These are phyloP conservation scores for Bipolaris cookei DNA, from an alignment of 2,329 filamentous ascomycete genomes.

Conservation along the genomic window DNA sequence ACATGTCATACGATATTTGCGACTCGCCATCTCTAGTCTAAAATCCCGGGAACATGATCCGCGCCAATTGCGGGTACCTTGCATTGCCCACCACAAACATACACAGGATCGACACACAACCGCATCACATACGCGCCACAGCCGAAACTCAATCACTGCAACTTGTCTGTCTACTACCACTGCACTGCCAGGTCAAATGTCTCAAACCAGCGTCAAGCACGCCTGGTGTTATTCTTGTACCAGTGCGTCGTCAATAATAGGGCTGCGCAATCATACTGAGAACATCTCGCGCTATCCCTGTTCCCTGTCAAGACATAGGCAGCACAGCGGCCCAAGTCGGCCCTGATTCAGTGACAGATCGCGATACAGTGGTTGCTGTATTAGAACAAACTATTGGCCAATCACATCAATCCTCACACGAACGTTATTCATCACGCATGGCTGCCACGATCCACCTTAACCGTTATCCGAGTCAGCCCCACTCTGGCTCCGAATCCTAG, in stretches of 20 bases:
- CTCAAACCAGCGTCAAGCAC: background rate
- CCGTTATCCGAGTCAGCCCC: background rate
- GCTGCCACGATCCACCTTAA: background rate
- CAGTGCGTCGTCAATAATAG: background rate
- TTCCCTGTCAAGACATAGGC: background rate
- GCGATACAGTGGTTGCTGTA: background rate
- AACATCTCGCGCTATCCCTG: background rate
- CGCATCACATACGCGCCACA: conserved; percentile 7
- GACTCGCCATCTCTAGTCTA: background rate
- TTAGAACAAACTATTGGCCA: background rate
- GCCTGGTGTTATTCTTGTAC: background rate
- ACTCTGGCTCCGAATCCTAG: background rate
- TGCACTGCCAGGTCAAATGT: background rate
- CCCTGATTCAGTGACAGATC: background rate
- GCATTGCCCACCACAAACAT: conserved; percentile 5
- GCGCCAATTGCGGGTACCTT: conserved; percentile 15
- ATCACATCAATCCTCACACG: background rate
- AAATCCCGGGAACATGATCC: conserved; percentile 1
- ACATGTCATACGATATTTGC: background rate
- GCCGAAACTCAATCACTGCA: background rate
- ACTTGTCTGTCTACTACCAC: background rate
- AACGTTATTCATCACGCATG: background rate
- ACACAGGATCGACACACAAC: conserved; percentile 8
- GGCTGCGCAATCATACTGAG: background rate
- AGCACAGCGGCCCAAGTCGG: background rate